Evolutionary conservation across 2,329 filamentous ascomycete species (phyloP).

Genomic region (Diaporthe vaccinii): DNA sequence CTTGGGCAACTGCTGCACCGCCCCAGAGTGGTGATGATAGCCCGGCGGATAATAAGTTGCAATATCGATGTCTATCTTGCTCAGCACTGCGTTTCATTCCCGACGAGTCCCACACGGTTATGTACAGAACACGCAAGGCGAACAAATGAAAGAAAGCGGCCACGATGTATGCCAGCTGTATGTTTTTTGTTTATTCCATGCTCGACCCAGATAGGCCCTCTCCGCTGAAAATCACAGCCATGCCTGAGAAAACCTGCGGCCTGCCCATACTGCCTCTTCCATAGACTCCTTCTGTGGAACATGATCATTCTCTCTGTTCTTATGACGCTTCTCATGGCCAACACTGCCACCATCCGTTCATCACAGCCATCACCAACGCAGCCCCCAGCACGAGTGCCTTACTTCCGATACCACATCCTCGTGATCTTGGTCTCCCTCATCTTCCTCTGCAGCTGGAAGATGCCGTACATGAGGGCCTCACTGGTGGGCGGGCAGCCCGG

Average conservation of each 20-base stretch:
- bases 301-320: not conserved
- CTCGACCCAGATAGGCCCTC: slow-evolving; percentile 8
- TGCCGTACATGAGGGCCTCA: slow-evolving; percentile 65
- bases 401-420: slow-evolving; percentile 67
- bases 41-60: not conserved
- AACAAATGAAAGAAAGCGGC: slow-evolving; percentile 29
- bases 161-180: slow-evolving; percentile 13
- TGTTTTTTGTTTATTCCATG: slow-evolving; percentile 4
- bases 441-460: slow-evolving; percentile 79
- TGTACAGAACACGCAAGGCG: slow-evolving; percentile 29
- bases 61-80: not conserved
- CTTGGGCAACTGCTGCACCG: not conserved
- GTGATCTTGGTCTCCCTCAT: slow-evolving; percentile 66
- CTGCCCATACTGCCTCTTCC: not conserved
- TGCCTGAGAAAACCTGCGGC: not conserved
- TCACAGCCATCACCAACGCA: not conserved
- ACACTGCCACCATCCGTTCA: not conserved
- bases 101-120: not conserved
- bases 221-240: not conserved
- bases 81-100: not conserved
- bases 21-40: not conserved
- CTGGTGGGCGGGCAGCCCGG: slow-evolving; percentile 71
- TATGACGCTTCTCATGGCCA: not conserved
- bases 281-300: not conserved
- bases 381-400: slow-evolving; percentile 19